A percentile compares a stretch with the other conserved stretches of the same genome.
phyloP scores from a whole-genome alignment of 192 early-diverging fungal species.

The Piromyces sp. region DNA sequence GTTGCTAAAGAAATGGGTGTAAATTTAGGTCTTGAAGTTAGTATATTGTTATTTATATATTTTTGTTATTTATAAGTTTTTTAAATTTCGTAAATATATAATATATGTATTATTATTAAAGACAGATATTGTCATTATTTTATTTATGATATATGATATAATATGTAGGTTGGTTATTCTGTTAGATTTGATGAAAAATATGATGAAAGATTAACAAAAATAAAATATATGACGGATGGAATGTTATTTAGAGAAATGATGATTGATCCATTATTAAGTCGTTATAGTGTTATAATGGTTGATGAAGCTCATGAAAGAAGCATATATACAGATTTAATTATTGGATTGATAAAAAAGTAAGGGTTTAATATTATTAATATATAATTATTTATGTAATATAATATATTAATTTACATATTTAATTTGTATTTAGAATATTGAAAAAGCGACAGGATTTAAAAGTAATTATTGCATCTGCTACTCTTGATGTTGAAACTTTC shows the following conservation, averaged over 20 bases:
- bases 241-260: constrained; percentile 66
- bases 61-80: background rate
- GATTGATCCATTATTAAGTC: constrained; percentile 50
- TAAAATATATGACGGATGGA: constrained; percentile 76
- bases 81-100: too few species aligned
- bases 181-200: constrained; percentile 57
- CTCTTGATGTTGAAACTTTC: constrained; percentile 56
- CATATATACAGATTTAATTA: constrained; percentile 51
- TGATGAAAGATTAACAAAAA: constrained; percentile 27
- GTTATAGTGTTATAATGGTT: constrained; percentile 61
- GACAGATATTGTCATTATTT: too few species aligned
- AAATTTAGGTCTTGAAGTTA: constrained; percentile 38
- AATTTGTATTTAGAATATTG: constrained; percentile 45
- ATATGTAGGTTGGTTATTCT: constrained; percentile 52
- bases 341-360: constrained; percentile 65
- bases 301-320: constrained; percentile 64
- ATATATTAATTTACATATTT: too few species aligned
- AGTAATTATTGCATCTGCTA: constrained; percentile 64
- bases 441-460: constrained; percentile 48
- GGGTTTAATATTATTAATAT: too few species aligned
- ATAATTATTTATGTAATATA: too few species aligned
- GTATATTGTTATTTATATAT: too few species aligned
- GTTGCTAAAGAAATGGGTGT: constrained; percentile 56
- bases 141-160: too few species aligned
- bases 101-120: too few species aligned